phyloP scores from a whole-genome alignment of 345 rosid species.

The Gossypium bickii region DNA sequence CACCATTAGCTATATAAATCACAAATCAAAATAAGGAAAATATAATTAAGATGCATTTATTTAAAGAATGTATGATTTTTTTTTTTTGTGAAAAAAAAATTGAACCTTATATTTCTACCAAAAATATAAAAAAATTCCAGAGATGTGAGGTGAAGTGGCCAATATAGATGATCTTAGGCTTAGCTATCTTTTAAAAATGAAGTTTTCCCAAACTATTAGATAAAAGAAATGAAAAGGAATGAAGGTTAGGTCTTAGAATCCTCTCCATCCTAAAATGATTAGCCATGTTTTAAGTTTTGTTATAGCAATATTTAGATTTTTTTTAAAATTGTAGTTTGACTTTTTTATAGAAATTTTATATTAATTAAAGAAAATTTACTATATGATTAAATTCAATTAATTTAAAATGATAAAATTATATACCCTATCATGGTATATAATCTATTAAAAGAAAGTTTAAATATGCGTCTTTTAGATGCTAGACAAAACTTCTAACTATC shows the following conservation, averaged over 20 bases:
- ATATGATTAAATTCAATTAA: neutral
- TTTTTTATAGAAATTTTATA: neutral
- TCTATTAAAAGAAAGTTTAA: no score
- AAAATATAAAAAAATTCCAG: neutral
- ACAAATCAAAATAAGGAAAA: no score
- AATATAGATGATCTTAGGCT: neutral
- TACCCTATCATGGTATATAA: no score
- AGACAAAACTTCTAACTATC: no score
- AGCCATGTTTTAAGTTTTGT: neutral
- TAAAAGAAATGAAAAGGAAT: neutral
- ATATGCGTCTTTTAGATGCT: no score
- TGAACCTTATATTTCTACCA: neutral
- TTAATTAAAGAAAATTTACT: neutral
- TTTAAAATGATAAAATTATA: neutral
- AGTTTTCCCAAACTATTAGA: neutral
- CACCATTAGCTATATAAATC: no score
- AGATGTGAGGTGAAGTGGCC: neutral
- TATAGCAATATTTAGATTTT: neutral
- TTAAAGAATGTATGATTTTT: no score
- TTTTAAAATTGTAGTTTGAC: no score
- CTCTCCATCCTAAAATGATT: neutral
- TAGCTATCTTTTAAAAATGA: neutral
- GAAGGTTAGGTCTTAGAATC: neutral
- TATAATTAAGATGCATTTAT: no score
- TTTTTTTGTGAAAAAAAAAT: no score